Evolutionary conservation across 2,329 filamentous ascomycete species (phyloP).

Genomic region (Calonectria montana): DNA sequence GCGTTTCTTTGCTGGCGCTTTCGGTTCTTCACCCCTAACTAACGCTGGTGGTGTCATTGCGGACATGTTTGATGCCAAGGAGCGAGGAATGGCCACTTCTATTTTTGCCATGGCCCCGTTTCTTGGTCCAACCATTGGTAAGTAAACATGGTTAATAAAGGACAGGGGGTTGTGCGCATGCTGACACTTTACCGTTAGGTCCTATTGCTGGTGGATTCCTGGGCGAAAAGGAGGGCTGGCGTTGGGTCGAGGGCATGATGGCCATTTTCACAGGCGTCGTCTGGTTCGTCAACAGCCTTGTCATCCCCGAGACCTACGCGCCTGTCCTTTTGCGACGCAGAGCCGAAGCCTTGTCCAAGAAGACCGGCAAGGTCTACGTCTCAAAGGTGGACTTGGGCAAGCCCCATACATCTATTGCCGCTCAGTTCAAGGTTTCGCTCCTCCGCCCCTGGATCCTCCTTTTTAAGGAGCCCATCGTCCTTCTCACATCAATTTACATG

Average conservation of each 20-base stretch:
- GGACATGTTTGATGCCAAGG: conserved; percentile 67
- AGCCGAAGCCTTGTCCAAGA: conserved; percentile 60
- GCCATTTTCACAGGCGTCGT: conserved; percentile 70
- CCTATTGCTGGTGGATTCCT: conserved; percentile 74
- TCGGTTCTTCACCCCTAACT: conserved; percentile 71
- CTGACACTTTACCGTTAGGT: conserved; percentile 44
- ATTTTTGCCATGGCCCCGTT: conserved; percentile 73
- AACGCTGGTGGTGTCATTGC: conserved; percentile 73
- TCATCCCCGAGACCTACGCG: conserved; percentile 71
- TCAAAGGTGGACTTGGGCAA: conserved; percentile 59
- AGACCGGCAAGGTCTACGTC: conserved; percentile 67
- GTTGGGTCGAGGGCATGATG: conserved; percentile 73
- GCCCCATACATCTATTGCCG: conserved; percentile 54
- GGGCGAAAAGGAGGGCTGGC: conserved; percentile 69
- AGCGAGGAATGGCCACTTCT: conserved; percentile 68
- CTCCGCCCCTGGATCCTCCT: conserved; percentile 73
- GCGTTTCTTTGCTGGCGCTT: conserved; percentile 75
- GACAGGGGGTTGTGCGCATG: background rate
- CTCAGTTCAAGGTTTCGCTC: conserved; percentile 67
- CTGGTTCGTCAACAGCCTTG: conserved; percentile 63
- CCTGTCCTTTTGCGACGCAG: conserved; percentile 66
- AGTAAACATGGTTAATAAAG: background rate
- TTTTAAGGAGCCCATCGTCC: conserved; percentile 74
- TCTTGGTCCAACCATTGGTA: conserved; percentile 68
- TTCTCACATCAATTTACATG: conserved; percentile 73